phyloP scores from a whole-genome alignment of 2,329 filamentous ascomycete species.

The Ophidiomyces ophidiicola region DNA sequence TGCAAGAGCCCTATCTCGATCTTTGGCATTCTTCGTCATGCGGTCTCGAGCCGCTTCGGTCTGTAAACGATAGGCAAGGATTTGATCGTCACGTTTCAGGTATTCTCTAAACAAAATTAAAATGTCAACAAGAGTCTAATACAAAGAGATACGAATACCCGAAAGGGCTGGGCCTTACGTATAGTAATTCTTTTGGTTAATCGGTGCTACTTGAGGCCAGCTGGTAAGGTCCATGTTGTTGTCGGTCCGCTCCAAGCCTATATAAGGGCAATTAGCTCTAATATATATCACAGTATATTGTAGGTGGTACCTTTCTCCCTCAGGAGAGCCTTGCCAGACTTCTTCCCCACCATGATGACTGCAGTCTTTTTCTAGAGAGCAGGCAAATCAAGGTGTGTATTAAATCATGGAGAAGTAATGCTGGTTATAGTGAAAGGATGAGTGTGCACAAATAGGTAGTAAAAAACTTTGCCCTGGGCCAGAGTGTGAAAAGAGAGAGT shows the following conservation, averaged over 20 bases:
- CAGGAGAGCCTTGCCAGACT: conserved; percentile 50
- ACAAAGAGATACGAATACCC: not conserved
- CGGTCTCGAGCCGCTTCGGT: conserved; percentile 74
- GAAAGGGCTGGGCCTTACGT: conserved; percentile 50
- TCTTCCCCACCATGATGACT: conserved; percentile 50
- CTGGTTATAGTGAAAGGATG: too few species aligned
- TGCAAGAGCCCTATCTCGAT: conserved; percentile 73
- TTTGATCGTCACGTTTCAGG: conserved; percentile 94
- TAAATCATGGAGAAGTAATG: not conserved
- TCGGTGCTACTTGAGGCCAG: conserved; percentile 85
- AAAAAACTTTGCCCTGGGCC: too few species aligned
- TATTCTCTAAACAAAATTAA: conserved; percentile 56
- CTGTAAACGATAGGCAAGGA: conserved; percentile 76
- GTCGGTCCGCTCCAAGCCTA: conserved; percentile 89
- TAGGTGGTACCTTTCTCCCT: conserved; percentile 43
- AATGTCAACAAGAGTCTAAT: conserved; percentile 2
- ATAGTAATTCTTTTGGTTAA: conserved; percentile 99
- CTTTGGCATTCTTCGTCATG: conserved; percentile 74
- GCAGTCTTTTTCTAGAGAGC: not conserved
- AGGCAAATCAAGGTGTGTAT: not conserved
- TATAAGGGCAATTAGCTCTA: conserved; percentile 7
- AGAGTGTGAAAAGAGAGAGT: too few species aligned
- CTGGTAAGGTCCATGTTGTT: conserved; percentile 94
- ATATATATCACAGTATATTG: not conserved
- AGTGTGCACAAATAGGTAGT: too few species aligned